These are phyloP conservation scores for Trichophyton simii DNA, from an alignment of 2,329 filamentous ascomycete genomes.

Conservation along the genomic window DNA sequence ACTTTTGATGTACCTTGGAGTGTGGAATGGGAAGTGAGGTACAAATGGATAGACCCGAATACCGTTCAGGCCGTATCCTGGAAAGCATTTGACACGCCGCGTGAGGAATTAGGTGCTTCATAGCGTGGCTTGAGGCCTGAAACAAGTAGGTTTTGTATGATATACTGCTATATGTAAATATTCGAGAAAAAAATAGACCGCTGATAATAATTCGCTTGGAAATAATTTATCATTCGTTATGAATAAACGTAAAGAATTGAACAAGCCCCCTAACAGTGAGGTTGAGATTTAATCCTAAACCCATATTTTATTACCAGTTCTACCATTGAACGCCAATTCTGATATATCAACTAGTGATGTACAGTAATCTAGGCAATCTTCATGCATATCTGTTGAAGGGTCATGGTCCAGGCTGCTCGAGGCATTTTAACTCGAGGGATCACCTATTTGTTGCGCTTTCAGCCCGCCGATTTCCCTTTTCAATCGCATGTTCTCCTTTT, in stretches of 20 bases:
- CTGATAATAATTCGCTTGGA: too few species aligned
- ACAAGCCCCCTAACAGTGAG: not conserved
- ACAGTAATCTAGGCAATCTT: not conserved
- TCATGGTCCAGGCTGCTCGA: not conserved
- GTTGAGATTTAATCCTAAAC: not conserved
- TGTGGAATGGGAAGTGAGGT: conserved; percentile 30
- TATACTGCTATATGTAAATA: not conserved
- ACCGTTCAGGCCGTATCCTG: conserved; percentile 4
- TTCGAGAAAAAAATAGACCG: too few species aligned
- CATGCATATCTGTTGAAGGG: not conserved
- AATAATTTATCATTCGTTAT: not conserved
- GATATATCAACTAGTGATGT: not conserved
- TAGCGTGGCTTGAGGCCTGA: not conserved
- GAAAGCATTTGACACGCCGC: not conserved
- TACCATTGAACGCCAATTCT: not conserved
- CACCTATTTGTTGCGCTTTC: conserved; percentile 36
- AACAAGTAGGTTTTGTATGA: not conserved
- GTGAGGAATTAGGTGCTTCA: not conserved
- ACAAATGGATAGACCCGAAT: conserved; percentile 27
- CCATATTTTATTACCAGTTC: not conserved
- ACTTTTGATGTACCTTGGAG: conserved; percentile 12
- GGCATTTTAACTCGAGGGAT: not conserved
- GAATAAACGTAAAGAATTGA: not conserved
- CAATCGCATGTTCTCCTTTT: conserved; percentile 74
- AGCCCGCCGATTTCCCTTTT: conserved; percentile 70